Evolutionary conservation across 257 asterid genomes (phyloP), one percentile per base, ranked within the genome.

Genomic region (Knoxia roxburghii): DNA sequence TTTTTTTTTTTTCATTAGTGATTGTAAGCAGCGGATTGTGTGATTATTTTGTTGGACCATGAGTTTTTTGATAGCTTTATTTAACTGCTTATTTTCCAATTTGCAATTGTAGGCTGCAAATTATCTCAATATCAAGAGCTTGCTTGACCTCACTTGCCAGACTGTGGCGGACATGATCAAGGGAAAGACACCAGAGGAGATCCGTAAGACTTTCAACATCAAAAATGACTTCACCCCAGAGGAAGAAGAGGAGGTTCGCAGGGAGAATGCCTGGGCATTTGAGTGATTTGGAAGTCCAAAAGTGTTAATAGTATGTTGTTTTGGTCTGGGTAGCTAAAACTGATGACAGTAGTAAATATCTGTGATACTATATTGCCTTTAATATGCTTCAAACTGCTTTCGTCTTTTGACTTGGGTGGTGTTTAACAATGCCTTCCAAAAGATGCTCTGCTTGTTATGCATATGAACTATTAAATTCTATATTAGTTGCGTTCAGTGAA

Each of bases 241-340:
- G 68, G 95, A 89, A 61, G 95, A 85, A 41, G 91, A 79, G 71
- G 87, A 84, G 78, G 81, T 89, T 40, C 80, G 88, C 51, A 77
- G 85, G 76, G 93, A 87, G 85, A 82, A 89, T 41, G 80, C 84
- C 0, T 89, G 95, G 95, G 88, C 89, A 7, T 87, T 85, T 20
- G 88, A 82, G 79, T 87, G 87, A 87, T 10, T 29, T 61, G 30
- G 30, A 20, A 48, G 37, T 15, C 29, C 24, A 27, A 39, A n/a
- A 21, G 49, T 66, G 71, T 49, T 35, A 33, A 41, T 68, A 59
- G n/a, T 7, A 48, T 35, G 61, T 17, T 15, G 23, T 32, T 68
- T 51, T 40, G 17, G 18, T 40, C 41, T 70, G 10, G 51, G 29
- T 37, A 40, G 65, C 21, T 35, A 2, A 20, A 24, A 11, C 35